A percentile compares a stretch with the other conserved stretches of the same genome.
Evolutionary conservation across 345 rosid species (phyloP).

Genomic region (Populus deltoides): DNA sequence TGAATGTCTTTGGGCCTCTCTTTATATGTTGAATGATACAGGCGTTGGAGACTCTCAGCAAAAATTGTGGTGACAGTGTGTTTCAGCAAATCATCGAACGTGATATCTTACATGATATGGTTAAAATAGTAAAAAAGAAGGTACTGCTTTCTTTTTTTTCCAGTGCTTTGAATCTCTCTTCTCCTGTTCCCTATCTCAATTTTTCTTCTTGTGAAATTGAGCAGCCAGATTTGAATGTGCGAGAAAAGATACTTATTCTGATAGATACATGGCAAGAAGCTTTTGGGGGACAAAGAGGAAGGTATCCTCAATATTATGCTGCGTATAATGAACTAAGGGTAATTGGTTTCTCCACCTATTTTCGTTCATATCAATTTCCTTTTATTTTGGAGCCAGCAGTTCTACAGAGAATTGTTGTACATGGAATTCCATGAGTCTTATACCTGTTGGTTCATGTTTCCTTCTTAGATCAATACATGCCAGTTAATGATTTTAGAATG

Average conservation of each 20-base stretch:
- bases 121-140: conserved; percentile 95
- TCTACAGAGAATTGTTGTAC: not conserved
- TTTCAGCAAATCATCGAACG: conserved; percentile 89
- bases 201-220: conserved; percentile 10
- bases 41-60: conserved; percentile 93
- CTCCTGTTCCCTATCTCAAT: conserved; percentile 2
- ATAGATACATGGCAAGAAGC: conserved; percentile 78
- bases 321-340: conserved; percentile 92
- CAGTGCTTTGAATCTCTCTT: conserved; percentile 7
- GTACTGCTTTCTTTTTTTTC: conserved; percentile 32
- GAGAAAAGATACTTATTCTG: conserved; percentile 81
- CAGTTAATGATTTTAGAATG: not conserved
- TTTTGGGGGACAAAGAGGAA: conserved; percentile 75
- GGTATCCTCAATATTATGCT: conserved; percentile 78
- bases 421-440: not conserved
- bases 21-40: conserved; percentile 19
- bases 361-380: not conserved
- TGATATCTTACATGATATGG: conserved; percentile 91
- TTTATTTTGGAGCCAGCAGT: not conserved
- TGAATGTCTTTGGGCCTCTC: not conserved
- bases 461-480: not conserved
- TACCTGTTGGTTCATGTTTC: not conserved
- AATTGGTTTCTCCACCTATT: conserved; percentile 15
- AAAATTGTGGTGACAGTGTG: conserved; percentile 85
- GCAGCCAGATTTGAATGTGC: conserved; percentile 92